A percentile compares a stretch with the other conserved stretches of the same genome.
Conservation (phyloP, 805 yeast species). For the Wickerhamomyces mucosus region DNA sequence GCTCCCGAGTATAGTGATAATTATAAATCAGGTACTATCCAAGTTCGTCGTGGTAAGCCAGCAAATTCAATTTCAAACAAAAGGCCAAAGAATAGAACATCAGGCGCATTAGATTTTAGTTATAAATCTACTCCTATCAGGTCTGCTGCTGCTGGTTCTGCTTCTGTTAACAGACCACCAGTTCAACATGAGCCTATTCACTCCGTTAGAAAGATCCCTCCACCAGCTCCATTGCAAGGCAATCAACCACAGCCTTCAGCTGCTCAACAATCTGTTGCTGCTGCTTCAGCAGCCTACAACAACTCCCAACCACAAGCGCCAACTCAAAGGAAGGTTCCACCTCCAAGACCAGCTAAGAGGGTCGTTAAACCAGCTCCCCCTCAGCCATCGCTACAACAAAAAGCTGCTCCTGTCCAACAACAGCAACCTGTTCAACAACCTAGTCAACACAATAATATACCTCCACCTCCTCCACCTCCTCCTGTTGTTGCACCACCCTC, state of each 20-base stretch:
- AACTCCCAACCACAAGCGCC: constrained; percentile 20
- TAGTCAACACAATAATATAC: too few species aligned
- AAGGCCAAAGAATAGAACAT: constrained; percentile 54
- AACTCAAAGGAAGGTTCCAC: constrained; percentile 15
- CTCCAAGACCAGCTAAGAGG: constrained; percentile 21
- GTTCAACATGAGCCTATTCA: constrained; percentile 10
- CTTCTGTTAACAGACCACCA: neutral
- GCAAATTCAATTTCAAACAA: constrained; percentile 60
- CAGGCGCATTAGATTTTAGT: constrained; percentile 20
- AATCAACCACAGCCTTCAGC: constrained; percentile 8
- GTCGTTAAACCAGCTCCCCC: constrained; percentile 31
- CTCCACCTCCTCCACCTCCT: constrained; percentile 76
- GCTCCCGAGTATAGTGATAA: constrained; percentile 61
- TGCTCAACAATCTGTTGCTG: constrained; percentile 12
- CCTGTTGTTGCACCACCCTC: constrained; percentile 51
- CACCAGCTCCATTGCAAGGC: constrained; percentile 20
- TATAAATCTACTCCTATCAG: constrained; percentile 16
- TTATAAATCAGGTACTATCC: constrained; percentile 84
- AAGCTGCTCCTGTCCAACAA: neutral
- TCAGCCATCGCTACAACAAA: constrained; percentile 29
- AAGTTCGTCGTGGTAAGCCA: constrained; percentile 72
- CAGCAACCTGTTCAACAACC: constrained; percentile 33
- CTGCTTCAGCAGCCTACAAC: constrained; percentile 31
- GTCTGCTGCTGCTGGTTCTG: neutral
- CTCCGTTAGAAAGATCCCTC: constrained; percentile 19